Evolutionary conservation across 1,284 basidiomycete genomes (phyloP), one percentile per base, ranked within the genome.

Genomic region (Cutaneotrichosporon cavernicola): DNA sequence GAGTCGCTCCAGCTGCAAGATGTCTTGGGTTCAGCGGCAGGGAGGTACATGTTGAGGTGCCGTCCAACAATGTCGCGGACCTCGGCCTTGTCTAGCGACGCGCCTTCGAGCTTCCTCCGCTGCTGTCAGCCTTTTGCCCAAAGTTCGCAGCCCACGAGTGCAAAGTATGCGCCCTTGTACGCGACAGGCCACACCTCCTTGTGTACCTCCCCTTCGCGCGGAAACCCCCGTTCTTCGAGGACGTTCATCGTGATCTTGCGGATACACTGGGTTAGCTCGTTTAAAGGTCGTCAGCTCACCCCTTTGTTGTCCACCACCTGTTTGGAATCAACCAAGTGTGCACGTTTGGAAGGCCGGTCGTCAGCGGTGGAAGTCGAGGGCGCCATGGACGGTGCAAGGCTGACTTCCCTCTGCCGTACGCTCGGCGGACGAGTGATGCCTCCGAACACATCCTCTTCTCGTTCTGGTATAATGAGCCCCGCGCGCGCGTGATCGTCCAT

Each of bases 11-110:
- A 18, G 43, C 43, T 46, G 43, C n/a, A 18, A 4, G 43, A 46
- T 7, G 7, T 2, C 3, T 11, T 46, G 31, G 58, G 50, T 14
- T 10, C 51, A 13, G 21, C 5, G 9, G 38, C 2, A 6, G 51
- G 21, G 32, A 79, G 64, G 65, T 80, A 80, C 74, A 80, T 78
- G 63, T 79, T 72, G 18, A 79, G 63, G 66, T 80, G 79, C 10
- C 58, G 51, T 7, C 52, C 61, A 31, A 80, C 62, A 47, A 76
- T 69, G 18, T 57, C 61, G 21, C 75, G 75, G 10, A 77, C 70
- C 16, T 63, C 64, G 30, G 26, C n/a, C 63, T 77, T 80, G n/a
- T 67, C 62, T 14, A 80, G 40, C 11, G 65, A 65, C n/a, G 18
- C 55, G 1, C 58, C 31, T 38, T 75, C 69, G 22, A 72, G 47